Percentiles rank a stretch among this genome's conserved stretches.
Evolutionary conservation across 208 protist genomes (phyloP).

Genomic region (Acanthamoeba lenticulata): DNA sequence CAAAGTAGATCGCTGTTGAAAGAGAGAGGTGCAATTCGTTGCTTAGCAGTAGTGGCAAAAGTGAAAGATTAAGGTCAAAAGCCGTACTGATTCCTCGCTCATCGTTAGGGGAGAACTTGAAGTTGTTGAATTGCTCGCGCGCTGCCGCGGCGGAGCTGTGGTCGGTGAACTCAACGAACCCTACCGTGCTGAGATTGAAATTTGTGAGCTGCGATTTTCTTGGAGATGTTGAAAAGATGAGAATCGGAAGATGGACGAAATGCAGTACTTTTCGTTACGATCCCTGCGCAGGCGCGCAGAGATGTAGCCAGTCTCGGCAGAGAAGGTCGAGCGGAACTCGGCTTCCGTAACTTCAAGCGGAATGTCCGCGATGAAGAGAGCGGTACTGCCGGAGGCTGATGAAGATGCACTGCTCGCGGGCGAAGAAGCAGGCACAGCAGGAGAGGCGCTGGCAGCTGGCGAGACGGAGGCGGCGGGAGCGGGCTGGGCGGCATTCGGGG

Average conservation of each 20-base stretch:
- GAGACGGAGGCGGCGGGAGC: not conserved
- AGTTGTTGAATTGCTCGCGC: conserved; percentile 14
- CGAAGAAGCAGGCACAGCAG: not conserved
- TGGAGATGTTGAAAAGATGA: not conserved
- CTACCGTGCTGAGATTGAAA: conserved; percentile 2
- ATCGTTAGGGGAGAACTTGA: not conserved
- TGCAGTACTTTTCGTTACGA: conserved; percentile 43
- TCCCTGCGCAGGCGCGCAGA: conserved; percentile 42
- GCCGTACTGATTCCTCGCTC: not conserved
- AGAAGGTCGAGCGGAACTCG: conserved; percentile 41
- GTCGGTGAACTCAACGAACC: conserved; percentile 49
- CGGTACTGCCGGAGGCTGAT: not conserved
- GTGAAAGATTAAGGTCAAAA: not conserved
- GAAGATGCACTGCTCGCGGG: not conserved
- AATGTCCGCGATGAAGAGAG: conserved; percentile 71
- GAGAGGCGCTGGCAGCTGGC: not conserved
- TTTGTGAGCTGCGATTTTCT: not conserved
- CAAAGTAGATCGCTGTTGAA: conserved; percentile 29
- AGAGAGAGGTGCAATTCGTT: not conserved
- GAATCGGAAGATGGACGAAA: no score
- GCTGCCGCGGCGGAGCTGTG: conserved; percentile 3
- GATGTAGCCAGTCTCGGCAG: conserved; percentile 29
- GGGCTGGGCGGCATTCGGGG: not conserved
- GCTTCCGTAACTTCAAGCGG: conserved; percentile 58
- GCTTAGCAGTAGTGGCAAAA: not conserved